Evolutionary conservation across 2,329 filamentous ascomycete genomes (phyloP), one percentile per base, ranked within the genome.

Genomic region (Neurospora sp.): DNA sequence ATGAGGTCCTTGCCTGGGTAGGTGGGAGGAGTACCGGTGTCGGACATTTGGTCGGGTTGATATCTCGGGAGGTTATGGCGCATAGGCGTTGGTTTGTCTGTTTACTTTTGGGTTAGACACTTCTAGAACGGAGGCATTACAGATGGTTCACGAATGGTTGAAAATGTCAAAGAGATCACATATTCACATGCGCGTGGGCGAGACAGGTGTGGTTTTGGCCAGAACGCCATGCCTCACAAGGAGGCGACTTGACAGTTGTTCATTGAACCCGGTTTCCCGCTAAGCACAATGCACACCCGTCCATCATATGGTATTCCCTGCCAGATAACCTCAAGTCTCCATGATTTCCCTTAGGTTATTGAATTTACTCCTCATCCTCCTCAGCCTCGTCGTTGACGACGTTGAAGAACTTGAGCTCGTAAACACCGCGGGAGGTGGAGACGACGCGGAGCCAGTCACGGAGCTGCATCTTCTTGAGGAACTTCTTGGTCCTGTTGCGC

Each of bases 341-440:
- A 62, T 33, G 12, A 15, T 33, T 33, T 36, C 52, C 52, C 23
- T 33, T 67, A 68, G 68, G 69, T 70, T 62, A 65, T 62, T 37
- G 10, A 23, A 67, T 89, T 88, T 97, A 99, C 84, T 99, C 96
- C 81, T 99, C 96, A 82, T 99, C 96, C 81, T 99, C 96, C 77
- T 98, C 96, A 78, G 88, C 94, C 83, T 94, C 95, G 83, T 99
- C 96, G 85, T 97, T 96, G 80, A 97, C 95, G 81, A 99, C 94
- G 89, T 99, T 99, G 93, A 97, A 99, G 94, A 99, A 99, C 88
- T 97, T 94, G 85, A 99, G 91, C 89, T 97, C 94, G 88, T 99
- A 99, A 76, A 97, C 94, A 82, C 96, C 95, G 87, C 95, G 95
- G 83, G 92, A 93, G 82, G 95, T 98, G 78, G 93, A 96, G 81